Percentiles rank a stretch among this genome's conserved stretches.
Conservation (phyloP, 2,329 filamentous ascomycete genomes). For the Daldinia sp. region DNA sequence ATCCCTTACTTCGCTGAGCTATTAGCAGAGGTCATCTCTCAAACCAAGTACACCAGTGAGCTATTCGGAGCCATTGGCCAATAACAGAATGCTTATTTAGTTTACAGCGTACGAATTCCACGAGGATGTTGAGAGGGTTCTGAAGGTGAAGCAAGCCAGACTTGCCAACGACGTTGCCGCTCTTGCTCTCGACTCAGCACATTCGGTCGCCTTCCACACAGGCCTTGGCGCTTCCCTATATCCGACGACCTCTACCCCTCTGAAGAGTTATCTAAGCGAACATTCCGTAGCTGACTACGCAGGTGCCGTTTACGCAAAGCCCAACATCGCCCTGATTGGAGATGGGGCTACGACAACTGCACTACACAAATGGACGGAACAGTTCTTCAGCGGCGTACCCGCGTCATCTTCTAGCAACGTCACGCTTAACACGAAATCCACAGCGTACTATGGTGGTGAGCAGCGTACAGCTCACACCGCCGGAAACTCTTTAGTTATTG, state of each 20-base stretch:
- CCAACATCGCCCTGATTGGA: conserved; percentile 89
- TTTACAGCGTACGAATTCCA: conserved; percentile 82
- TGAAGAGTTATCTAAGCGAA: conserved; percentile 82
- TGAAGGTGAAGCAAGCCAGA: conserved; percentile 80
- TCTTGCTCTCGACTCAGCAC: conserved; percentile 85
- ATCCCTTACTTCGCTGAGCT: conserved; percentile 98
- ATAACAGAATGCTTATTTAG: conserved; percentile 27
- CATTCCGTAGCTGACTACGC: conserved; percentile 79
- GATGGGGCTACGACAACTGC: conserved; percentile 82
- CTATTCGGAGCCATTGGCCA: conserved; percentile 34
- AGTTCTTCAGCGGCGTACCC: conserved; percentile 85
- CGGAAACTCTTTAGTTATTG: conserved; percentile 87
- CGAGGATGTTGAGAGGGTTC: conserved; percentile 82
- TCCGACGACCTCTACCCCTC: conserved; percentile 74
- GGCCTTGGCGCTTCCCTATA: conserved; percentile 84
- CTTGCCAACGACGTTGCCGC: conserved; percentile 68
- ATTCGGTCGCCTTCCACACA: conserved; percentile 66
- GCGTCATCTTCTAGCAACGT: conserved; percentile 60
- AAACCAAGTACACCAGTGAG: conserved; percentile 85
- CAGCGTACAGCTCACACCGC: conserved; percentile 81
- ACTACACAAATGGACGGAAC: conserved; percentile 86
- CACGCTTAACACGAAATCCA: conserved; percentile 66
- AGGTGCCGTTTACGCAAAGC: conserved; percentile 81
- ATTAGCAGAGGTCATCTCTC: conserved; percentile 86
- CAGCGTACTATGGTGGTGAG: conserved; percentile 95